Percentiles rank a stretch among this genome's conserved stretches.
Evolutionary conservation across 2,329 filamentous ascomycete species (phyloP).

Genomic region (Huntiella omanensis): DNA sequence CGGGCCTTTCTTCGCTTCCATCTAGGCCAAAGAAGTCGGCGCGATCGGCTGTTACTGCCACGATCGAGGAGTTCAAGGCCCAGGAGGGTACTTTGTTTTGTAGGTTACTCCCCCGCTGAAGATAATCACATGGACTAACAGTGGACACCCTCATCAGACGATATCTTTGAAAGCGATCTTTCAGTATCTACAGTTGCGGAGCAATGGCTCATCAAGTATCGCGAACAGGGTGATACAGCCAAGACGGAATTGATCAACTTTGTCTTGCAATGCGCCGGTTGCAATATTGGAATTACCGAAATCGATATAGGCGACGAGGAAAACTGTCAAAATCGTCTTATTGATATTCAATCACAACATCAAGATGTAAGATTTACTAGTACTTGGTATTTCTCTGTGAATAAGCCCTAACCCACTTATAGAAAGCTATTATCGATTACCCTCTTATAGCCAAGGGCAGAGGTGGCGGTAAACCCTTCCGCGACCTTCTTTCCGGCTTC

Average conservation of each 20-base stretch:
- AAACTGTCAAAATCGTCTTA: constrained; percentile 57
- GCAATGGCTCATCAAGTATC: constrained; percentile 41
- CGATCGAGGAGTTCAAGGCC: constrained; percentile 7
- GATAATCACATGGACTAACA: neutral
- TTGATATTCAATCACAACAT: constrained; percentile 75
- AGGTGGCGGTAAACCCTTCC: constrained; percentile 52
- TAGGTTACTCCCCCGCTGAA: constrained; percentile 12
- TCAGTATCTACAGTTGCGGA: constrained; percentile 36
- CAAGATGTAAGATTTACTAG: constrained; percentile 40
- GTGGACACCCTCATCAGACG: constrained; percentile 24
- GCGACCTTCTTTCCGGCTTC: constrained; percentile 58
- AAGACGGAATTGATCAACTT: constrained; percentile 48
- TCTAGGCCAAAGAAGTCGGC: constrained; percentile 38
- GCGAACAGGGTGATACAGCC: constrained; percentile 32
- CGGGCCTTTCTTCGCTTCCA: constrained; percentile 25
- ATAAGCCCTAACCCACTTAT: constrained; percentile 20
- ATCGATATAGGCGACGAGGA: constrained; percentile 84
- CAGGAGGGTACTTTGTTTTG: constrained; percentile 10
- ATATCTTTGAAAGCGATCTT: constrained; percentile 43
- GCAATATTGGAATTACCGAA: constrained; percentile 55
- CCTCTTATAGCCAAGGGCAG: constrained; percentile 72
- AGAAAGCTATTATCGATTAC: constrained; percentile 65
- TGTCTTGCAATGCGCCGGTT: constrained; percentile 55
- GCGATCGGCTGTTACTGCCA: constrained; percentile 26
- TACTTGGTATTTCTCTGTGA: constrained; percentile 1